Percentiles rank a stretch among this genome's conserved stretches.
phyloP scores from a whole-genome alignment of 805 yeast genomes.

The Zygotorulaspora chibaensis region DNA sequence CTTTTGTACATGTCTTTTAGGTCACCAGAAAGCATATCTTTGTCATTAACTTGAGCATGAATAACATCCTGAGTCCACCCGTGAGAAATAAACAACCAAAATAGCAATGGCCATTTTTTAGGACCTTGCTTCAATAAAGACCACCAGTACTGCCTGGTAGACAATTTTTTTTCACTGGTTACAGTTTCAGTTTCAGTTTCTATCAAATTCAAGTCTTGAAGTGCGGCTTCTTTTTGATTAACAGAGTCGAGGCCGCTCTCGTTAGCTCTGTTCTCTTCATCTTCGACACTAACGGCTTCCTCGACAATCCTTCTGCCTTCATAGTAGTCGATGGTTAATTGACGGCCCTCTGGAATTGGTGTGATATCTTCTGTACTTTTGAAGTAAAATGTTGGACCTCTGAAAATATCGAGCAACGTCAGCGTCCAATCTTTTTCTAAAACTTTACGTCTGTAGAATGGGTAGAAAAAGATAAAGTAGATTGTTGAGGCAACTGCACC shows the following conservation, averaged over 20 bases:
- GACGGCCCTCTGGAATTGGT: conserved; percentile 59
- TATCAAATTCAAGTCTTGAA: conserved; percentile 20
- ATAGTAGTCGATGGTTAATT: conserved; percentile 59
- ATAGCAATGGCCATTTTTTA: conserved; percentile 48
- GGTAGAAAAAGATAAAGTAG: conserved; percentile 53
- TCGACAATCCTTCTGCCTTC: conserved; percentile 48
- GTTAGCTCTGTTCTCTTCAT: conserved; percentile 9
- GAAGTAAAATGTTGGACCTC: conserved; percentile 56
- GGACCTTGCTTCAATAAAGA: conserved; percentile 45
- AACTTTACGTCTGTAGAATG: conserved; percentile 58
- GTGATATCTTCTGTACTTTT: conserved; percentile 55
- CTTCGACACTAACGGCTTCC: conserved; percentile 11
- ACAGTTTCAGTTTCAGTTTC: conserved; percentile 11
- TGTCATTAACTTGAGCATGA: conserved; percentile 39
- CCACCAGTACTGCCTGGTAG: conserved; percentile 39
- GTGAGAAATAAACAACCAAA: conserved; percentile 48
- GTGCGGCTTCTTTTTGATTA: conserved; percentile 18
- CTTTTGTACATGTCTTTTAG: conserved; percentile 48
- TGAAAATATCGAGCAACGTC: conserved; percentile 48
- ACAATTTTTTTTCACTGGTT: conserved; percentile 14
- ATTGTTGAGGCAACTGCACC: conserved; percentile 53
- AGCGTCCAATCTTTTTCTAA: conserved; percentile 64
- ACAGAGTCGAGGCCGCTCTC: conserved; percentile 12
- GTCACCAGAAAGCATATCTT: conserved; percentile 43
- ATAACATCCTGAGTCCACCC: conserved; percentile 67